Evolutionary conservation across 148 eudicot species (phyloP), one percentile per base, ranked within the genome.

Genomic region (Persicaria tinctoria): DNA sequence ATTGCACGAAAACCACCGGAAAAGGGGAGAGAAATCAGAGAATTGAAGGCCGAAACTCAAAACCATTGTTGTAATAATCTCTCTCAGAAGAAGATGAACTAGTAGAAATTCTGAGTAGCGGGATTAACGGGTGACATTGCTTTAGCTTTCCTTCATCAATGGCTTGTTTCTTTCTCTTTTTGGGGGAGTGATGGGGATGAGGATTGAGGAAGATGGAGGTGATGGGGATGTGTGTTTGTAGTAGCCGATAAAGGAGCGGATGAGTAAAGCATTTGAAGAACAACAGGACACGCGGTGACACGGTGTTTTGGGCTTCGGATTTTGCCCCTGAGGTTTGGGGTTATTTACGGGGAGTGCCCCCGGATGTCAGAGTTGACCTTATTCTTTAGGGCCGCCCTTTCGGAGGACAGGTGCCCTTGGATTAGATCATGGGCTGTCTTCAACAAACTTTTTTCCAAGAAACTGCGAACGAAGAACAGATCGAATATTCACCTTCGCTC

Each of bases 1-100:
- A 57, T 38, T 75, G 72, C 12, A 51, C 63, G 27, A 78, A n/a
- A 80, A 78, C 13, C 81, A 80, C 9, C 68, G 88, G 12, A 71
- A 78, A 80, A 84, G 73, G 44, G 73, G 45, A 8, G 77, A 59
- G 27, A 23, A 23, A 23, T 23, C 27, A 23, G 27, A 23, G 56
- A 5, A 56, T 3, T 10, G 54, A 80, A 76, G 84, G 85, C 78
- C 48, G 84, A 76, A 85, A 76, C 75, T 79, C 82, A 86, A 73
- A 82, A 80, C 60, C 91, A 87, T 88, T 51, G 46, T 20, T 3
- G n/a, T 54, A 20, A 32, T 2, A 6, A 44, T 66, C 47, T 38
- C 47, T 38, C 41, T 66, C 47, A 41, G 70, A 41, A 18, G 7
- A 66, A 27, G 45, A 63, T 1, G 68, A 63, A 14, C 12, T 38